phyloP scores from a whole-genome alignment of 73 alveolate species.

The Tetrahymena borealis region DNA sequence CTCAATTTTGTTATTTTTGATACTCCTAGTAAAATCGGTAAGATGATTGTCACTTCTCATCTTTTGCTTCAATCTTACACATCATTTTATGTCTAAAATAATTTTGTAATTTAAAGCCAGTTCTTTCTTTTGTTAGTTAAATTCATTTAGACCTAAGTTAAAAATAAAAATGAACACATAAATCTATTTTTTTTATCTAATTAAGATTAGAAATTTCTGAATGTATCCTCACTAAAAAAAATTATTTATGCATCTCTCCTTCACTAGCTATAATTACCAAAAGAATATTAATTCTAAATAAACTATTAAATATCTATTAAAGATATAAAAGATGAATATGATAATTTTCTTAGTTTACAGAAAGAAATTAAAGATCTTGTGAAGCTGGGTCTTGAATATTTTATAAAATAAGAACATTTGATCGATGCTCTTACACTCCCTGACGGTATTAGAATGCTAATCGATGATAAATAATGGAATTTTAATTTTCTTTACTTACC shows the following conservation, averaged over 20 bases:
- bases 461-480: background rate
- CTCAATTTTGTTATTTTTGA: background rate
- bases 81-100: background rate
- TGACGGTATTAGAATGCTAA: background rate
- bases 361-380: background rate
- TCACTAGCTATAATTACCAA: background rate
- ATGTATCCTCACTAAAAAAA: background rate
- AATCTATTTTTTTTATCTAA: background rate
- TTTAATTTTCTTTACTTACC: background rate
- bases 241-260: background rate
- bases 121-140: background rate
- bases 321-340: background rate
- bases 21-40: background rate
- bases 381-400: background rate
- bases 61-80: background rate
- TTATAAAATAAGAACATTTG: background rate
- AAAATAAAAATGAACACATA: background rate
- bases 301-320: background rate
- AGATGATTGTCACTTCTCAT: background rate
- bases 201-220: background rate
- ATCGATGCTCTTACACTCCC: background rate
- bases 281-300: background rate
- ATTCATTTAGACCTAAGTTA: background rate
- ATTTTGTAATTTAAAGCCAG: background rate
- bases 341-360: background rate